phyloP scores from a whole-genome alignment of 2,329 filamentous ascomycete species.

The Talaromyces verruculosus region DNA sequence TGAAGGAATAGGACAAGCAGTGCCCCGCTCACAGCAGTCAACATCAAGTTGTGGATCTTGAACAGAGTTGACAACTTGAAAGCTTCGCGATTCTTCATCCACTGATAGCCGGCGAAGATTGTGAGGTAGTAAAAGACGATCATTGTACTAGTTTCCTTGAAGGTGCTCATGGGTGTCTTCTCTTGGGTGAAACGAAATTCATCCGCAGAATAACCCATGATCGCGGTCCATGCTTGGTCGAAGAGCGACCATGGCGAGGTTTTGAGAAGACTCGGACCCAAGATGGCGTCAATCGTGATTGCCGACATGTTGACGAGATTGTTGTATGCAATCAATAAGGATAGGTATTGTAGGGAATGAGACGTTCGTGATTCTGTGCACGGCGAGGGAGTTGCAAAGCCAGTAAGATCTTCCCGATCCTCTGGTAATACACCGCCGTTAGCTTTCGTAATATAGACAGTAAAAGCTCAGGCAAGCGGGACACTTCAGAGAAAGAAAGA shows the following conservation, averaged over 20 bases:
- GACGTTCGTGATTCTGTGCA: background rate
- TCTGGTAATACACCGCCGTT: background rate
- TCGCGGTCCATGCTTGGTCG: constrained; percentile 70
- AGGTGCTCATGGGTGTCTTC: constrained; percentile 79
- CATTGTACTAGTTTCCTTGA: constrained; percentile 75
- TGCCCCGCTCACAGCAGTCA: constrained; percentile 74
- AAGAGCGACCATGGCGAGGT: constrained; percentile 76
- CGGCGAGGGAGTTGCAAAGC: background rate
- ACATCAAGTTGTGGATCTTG: constrained; percentile 87
- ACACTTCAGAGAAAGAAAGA: too few relatives aligned
- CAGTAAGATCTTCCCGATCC: background rate
- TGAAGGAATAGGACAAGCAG: constrained; percentile 79
- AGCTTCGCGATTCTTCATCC: constrained; percentile 78
- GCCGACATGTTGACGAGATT: constrained; percentile 17
- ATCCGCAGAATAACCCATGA: constrained; percentile 72
- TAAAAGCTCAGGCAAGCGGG: too few relatives aligned
- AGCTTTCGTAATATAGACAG: too few relatives aligned
- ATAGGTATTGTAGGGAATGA: background rate
- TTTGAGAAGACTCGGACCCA: constrained; percentile 14
- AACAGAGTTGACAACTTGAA: constrained; percentile 81
- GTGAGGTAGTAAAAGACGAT: constrained; percentile 75
- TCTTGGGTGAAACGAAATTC: constrained; percentile 78
- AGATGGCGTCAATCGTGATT: constrained; percentile 16
- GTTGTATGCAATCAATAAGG: constrained; percentile 14
- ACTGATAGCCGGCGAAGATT: constrained; percentile 82